These are phyloP conservation scores for Medicago lupulina DNA, from an alignment of 306 rosid species.

Conservation along the genomic window DNA sequence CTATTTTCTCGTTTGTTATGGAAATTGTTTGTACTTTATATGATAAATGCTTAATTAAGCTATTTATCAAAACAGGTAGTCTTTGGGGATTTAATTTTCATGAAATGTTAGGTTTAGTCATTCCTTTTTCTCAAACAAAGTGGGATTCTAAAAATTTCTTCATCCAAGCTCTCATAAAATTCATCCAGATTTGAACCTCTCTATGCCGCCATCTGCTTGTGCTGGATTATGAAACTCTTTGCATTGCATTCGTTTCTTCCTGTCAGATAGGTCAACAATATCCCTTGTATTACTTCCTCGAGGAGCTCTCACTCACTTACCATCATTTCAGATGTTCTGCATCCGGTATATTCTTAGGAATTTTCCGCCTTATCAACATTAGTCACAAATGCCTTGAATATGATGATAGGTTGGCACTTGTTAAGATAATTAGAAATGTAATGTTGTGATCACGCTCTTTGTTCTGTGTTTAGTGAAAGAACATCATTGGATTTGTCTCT, in stretches of 20 bases:
- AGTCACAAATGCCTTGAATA: background rate
- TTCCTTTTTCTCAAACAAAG: no score
- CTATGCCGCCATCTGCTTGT: no score
- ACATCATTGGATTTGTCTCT: background rate
- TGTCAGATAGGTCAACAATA: background rate
- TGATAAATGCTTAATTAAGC: no score
- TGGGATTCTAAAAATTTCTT: no score
- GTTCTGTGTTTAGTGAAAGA: background rate
- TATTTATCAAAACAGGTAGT: background rate
- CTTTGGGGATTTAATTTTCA: background rate
- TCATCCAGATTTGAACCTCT: no score
- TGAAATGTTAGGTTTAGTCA: background rate
- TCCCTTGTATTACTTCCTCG: background rate
- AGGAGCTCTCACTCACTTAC: background rate
- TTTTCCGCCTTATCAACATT: background rate
- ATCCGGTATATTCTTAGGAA: background rate
- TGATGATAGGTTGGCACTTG: background rate
- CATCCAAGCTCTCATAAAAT: no score
- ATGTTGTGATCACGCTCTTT: background rate
- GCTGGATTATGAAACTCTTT: no score
- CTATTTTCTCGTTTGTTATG: no score
- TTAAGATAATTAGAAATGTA: conserved; percentile 3
- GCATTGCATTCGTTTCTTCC: no score
- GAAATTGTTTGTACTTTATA: no score
- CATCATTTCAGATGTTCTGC: background rate